These are phyloP conservation scores for Cercospora zeae-maydis DNA, from an alignment of 2,329 filamentous ascomycete genomes.

Conservation along the genomic window DNA sequence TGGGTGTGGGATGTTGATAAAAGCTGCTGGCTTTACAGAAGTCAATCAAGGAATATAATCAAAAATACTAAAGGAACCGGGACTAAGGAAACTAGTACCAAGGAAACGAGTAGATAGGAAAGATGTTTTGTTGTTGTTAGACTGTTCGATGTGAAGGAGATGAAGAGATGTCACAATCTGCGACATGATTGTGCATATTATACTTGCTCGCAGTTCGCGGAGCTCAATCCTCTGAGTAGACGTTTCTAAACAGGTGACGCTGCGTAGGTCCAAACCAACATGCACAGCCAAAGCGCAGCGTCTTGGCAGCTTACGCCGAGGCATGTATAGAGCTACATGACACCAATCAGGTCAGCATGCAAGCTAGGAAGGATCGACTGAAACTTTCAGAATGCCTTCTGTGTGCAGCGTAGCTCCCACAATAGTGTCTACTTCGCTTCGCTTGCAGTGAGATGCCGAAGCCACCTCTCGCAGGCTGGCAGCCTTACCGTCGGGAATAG, in stretches of 20 bases:
- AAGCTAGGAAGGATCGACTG: neutral
- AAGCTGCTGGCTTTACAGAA: neutral
- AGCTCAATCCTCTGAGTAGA: neutral
- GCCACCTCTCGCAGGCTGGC: neutral
- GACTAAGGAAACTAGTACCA: constrained; percentile 8
- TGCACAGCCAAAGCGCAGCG: neutral
- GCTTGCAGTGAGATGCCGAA: neutral
- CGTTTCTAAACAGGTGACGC: neutral
- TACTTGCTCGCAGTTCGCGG: neutral
- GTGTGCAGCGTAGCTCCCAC: neutral
- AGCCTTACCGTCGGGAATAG: neutral
- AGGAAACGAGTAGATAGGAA: constrained; percentile 2
- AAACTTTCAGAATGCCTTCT: neutral
- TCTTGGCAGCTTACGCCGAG: constrained; percentile 1
- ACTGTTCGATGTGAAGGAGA: neutral
- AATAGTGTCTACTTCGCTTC: neutral
- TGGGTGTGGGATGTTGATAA: constrained; percentile 7
- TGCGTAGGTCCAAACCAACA: neutral
- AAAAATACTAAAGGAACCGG: neutral
- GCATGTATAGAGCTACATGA: neutral
- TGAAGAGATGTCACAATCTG: neutral
- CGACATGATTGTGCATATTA: neutral
- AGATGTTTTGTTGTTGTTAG: constrained; percentile 2
- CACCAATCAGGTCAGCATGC: neutral
- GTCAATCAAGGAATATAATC: neutral